Evolutionary conservation across 2,329 filamentous ascomycete species (phyloP).

Genomic region (Arthrobotrys sinensis): DNA sequence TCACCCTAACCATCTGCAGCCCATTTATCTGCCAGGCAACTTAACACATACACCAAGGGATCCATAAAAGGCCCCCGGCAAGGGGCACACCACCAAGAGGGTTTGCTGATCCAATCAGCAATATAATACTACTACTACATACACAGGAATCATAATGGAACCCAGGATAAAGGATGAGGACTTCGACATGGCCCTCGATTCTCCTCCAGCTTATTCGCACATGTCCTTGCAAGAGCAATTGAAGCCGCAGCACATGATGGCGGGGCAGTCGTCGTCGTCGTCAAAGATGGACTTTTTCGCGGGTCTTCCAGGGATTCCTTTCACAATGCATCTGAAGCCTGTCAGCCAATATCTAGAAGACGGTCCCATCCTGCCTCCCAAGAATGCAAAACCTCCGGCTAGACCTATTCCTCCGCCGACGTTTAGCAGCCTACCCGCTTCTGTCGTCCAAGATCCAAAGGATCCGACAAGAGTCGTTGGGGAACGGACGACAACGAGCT

Average conservation of each 20-base stretch:
- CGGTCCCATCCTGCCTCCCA: slow-evolving; percentile 31
- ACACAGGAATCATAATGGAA: slow-evolving; percentile 21
- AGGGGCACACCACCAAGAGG: slow-evolving; percentile 1
- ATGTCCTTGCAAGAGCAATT: background rate
- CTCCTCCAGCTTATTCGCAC: slow-evolving; percentile 23
- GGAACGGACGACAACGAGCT: slow-evolving; percentile 41
- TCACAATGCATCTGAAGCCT: slow-evolving; percentile 40
- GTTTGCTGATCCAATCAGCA: slow-evolving; percentile 20
- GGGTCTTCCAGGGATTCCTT: slow-evolving; percentile 28
- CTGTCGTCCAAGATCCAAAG: slow-evolving; percentile 40
- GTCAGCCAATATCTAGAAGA: slow-evolving; percentile 40
- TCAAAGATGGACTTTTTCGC: slow-evolving; percentile 34
- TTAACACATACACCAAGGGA: background rate
- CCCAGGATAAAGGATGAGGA: slow-evolving; percentile 42
- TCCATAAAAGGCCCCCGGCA: background rate
- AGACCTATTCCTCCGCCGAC: slow-evolving; percentile 28
- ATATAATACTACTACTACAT: background rate
- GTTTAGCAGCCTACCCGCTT: slow-evolving; percentile 45
- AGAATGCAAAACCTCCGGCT: slow-evolving; percentile 52
- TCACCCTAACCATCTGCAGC: background rate
- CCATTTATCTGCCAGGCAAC: background rate
- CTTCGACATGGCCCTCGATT: slow-evolving; percentile 10
- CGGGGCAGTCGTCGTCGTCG: background rate
- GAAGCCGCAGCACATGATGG: slow-evolving; percentile 3
- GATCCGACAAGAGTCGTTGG: slow-evolving; percentile 49